Evolutionary conservation across 2,329 filamentous ascomycete genomes (phyloP), one percentile per base, ranked within the genome.

Genomic region (Neoscytalidium dimidiatum): DNA sequence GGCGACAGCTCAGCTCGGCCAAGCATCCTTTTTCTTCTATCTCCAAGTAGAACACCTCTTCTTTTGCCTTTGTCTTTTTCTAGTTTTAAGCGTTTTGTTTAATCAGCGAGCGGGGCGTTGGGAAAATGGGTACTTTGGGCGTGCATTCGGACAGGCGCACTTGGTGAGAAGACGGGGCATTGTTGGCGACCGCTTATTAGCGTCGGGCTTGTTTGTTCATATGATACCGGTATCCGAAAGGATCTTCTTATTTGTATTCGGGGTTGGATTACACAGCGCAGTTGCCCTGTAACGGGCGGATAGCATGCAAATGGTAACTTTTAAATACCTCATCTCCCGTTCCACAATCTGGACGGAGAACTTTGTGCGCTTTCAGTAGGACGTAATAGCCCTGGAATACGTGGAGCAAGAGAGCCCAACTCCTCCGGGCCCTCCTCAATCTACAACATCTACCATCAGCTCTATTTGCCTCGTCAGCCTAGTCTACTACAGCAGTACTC

Each of bases 161-260:
- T 23, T 35, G 41, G 38, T 19, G 33, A 26, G n/a, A 60, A 46
- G n/a, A 46, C 28, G 41, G 56, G 28, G 38, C 38, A 46, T 46
- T 17, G 11, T 60, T 46, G 13, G 41, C 41, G 28, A 46, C 41
- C 38, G 46, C 56, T 48, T 31, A 46, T 17, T n/a, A 35, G 26
- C 43, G 56, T 60, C 56, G 26, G 43, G 5, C 41, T 44, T 7
- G 8, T 17, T 52, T 31, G 26, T 31, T 46, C 29, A 29, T 58
- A 44, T 60, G 56, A 60, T 60, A 60, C 56, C 56, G 56, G 41
- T 31, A 46, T 60, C 56, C 56, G 56, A 60, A 31, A 60, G 56
- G 56, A 46, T 60, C 43, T 60, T 28, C 28, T 60, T 60, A n/a
- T 58, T 60, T n/a, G n/a, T 17, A 31, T 19, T 33, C 26, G 26